Evolutionary conservation across 2,329 filamentous ascomycete genomes (phyloP).

Genomic region (Colletotrichum sp.): DNA sequence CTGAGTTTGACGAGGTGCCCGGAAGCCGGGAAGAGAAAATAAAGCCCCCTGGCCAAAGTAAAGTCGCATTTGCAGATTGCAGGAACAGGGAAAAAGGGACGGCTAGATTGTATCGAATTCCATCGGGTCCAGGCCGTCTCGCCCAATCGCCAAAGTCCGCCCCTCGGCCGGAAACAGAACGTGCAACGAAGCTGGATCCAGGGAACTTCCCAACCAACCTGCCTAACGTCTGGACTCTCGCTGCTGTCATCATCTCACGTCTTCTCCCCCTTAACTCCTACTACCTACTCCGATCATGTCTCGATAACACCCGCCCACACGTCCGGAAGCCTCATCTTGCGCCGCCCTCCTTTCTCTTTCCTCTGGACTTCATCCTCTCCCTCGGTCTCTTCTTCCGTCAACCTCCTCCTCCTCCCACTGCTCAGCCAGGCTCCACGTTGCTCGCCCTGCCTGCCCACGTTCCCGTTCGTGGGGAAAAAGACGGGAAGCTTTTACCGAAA

Average conservation of each 20-base stretch:
- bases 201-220: not conserved
- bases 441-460: not conserved
- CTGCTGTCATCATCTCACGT: not conserved
- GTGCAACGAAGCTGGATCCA: not conserved
- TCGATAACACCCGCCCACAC: not conserved
- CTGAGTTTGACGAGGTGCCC: not conserved
- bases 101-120: not conserved
- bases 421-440: not conserved
- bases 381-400: not conserved
- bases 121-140: not conserved
- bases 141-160: not conserved
- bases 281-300: not conserved
- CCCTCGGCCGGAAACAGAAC: constrained; percentile 10
- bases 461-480: not conserved
- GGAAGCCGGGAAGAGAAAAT: not conserved
- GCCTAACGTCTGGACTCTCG: not conserved
- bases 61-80: not conserved
- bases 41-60: not conserved
- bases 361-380: not conserved
- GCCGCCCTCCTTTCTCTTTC: not conserved
- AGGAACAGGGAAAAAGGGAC: not conserved
- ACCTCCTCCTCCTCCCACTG: not conserved
- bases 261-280: not conserved
- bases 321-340: not conserved
- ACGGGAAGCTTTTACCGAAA: not conserved